Percentiles rank a stretch among this genome's conserved stretches.
These are phyloP conservation scores for Crithidia thermophila DNA, from an alignment of 208 protist species.

Conservation along the genomic window DNA sequence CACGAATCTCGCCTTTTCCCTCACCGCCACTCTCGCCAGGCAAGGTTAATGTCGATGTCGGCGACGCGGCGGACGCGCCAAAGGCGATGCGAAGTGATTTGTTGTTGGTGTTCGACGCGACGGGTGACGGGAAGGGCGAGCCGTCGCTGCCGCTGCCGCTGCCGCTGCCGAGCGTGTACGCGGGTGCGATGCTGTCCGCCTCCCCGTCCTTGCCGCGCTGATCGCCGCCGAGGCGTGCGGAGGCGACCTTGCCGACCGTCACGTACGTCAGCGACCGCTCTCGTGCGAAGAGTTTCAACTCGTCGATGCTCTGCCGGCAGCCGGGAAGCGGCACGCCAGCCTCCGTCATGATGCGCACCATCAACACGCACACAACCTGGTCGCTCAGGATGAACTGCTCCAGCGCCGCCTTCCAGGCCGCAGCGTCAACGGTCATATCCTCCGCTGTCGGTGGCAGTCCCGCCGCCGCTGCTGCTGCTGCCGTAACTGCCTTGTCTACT, in stretches of 20 bases:
- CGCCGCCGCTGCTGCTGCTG: too few species aligned
- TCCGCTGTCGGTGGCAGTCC: background rate
- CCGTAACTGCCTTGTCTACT: too few species aligned
- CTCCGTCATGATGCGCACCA: conserved; percentile 1
- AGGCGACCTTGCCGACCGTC: background rate
- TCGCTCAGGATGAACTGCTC: conserved; percentile 16
- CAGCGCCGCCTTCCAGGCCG: background rate
- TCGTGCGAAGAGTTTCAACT: conserved; percentile 21
- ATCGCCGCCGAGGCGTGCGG: background rate
- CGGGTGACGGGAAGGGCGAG: too few species aligned
- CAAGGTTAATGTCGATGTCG: too few species aligned
- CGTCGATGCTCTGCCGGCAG: conserved; percentile 16
- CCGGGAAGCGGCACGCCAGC: background rate
- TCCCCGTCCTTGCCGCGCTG: background rate
- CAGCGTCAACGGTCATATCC: background rate
- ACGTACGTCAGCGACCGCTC: conserved; percentile 24
- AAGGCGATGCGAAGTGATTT: too few species aligned
- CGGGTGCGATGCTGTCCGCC: too few species aligned
- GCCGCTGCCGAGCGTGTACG: too few species aligned
- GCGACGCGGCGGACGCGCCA: too few species aligned
- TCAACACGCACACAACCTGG: conserved; percentile 19
- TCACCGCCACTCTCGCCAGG: too few species aligned
- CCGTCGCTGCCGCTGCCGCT: background rate
- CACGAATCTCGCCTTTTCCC: too few species aligned
- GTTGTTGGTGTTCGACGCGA: background rate